Evolutionary conservation across 495 filamentous ascomycete genomes (phyloP).

Genomic region (Penicillium argentinense): DNA sequence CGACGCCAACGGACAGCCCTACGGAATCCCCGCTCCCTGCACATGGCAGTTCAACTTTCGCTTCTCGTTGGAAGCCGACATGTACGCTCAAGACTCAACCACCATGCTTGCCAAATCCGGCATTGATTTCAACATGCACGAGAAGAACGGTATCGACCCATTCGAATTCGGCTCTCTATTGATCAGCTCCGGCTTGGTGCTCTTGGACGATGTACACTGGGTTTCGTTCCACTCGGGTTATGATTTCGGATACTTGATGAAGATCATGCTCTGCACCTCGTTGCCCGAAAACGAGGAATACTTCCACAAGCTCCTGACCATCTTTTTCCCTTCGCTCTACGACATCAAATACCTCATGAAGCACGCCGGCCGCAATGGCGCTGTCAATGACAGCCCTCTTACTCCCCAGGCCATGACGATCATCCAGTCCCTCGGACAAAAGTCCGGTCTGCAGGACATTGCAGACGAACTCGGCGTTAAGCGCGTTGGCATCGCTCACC

Average conservation of each 20-base stretch:
- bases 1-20: conserved; percentile 52
- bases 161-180: conserved; percentile 83
- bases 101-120: conserved; percentile 82
- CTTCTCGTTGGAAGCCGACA: conserved; percentile 89
- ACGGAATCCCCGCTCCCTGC: conserved; percentile 67
- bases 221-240: conserved; percentile 98
- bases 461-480: conserved; percentile 90
- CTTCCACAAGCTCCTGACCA: conserved; percentile 79
- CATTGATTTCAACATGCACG: conserved; percentile 80
- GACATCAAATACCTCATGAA: conserved; percentile 99
- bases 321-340: conserved; percentile 89
- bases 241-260: conserved; percentile 95
- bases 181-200: conserved; percentile 88
- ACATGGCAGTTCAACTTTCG: conserved; percentile 99
- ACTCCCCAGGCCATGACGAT: conserved; percentile 63
- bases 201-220: conserved; percentile 86
- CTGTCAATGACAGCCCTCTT: conserved; percentile 57
- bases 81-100: conserved; percentile 94
- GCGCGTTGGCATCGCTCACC: conserved; percentile 80
- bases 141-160: conserved; percentile 88
- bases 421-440: conserved; percentile 75
- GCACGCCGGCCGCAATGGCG: conserved; percentile 66
- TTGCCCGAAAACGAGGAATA: conserved; percentile 85
- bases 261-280: conserved; percentile 76
- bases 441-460: conserved; percentile 87